Base-by-base conservation (phyloP, 352 stramenopile genomes). In the Heterotrichella gracilis region DNA sequence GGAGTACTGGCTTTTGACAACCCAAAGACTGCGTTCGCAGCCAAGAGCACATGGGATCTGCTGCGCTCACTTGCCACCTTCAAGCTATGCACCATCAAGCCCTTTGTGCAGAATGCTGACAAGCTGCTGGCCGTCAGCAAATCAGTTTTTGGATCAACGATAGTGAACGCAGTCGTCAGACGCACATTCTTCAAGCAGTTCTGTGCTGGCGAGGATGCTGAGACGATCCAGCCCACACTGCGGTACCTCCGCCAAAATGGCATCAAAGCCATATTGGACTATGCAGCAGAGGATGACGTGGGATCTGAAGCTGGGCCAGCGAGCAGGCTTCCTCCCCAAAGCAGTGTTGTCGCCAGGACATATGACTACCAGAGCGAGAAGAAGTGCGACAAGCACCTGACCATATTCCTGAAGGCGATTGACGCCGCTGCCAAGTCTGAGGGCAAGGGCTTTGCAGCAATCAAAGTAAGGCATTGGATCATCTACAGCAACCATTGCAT, bases 191-290 rank as follows among this genome's bases (percentile, higher is more conserved):
- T 96, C 76, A 78, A 80, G 20, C 89, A 96, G 70, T 98, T 98
- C 75, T 96, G 91, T 76, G 89, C 84, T 13, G 91, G 89, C 19
- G 79, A 94, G 69, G 75, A 88, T 69, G 79, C 82, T 66, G 80
- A 86, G 24, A 80, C 83, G 73, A 89, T 91, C 72, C 78, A 81
- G 4, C 83, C 83, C 4, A 78, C 83, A 24, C 78, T 92, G 22
- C 63, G 78, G 20, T 78, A 88, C 41, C 77, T 93, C 24, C 71
- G 82, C 22, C 64, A 79, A 20, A 80, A 81, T 0, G 85, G 85
- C 14, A 88, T 96, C 68, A 85, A 85, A 3, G 82, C 80, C 25
- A 97, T 97, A 70, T 76, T 97, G 3, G 91, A 97, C 76, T 96
- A 95, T 78, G 90, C 90, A 0, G 90, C 88, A 2, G 90, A 96